These are phyloP conservation scores for Antrodiella citrinella DNA, from an alignment of 768 basidiomycete species.

Conservation along the genomic window DNA sequence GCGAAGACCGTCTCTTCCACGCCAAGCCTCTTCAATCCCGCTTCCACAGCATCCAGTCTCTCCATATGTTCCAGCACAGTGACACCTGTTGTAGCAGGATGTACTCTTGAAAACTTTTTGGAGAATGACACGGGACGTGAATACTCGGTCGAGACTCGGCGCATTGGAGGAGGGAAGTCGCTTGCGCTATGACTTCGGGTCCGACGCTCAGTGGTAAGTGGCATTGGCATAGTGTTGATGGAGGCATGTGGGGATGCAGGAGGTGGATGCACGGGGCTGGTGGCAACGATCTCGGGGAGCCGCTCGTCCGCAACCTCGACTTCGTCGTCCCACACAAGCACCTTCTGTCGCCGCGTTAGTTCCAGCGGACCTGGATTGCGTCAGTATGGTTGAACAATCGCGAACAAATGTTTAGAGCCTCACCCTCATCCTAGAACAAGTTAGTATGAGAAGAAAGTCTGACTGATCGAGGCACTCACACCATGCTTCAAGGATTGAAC, in stretches of 20 bases:
- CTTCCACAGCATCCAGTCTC: constrained; percentile 75
- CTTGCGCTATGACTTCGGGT: constrained; percentile 55
- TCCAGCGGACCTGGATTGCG: constrained; percentile 68
- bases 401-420: constrained; percentile 9
- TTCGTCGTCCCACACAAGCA: constrained; percentile 82
- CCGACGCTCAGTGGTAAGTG: constrained; percentile 38
- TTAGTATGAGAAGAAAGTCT: constrained; percentile 2
- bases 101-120: constrained; percentile 75
- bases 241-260: constrained; percentile 50
- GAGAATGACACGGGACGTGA: constrained; percentile 76
- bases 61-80: constrained; percentile 82
- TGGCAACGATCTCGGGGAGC: constrained; percentile 25
- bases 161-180: constrained; percentile 70
- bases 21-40: constrained; percentile 67
- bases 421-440: constrained; percentile 63
- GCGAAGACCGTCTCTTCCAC: constrained; percentile 43
- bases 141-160: constrained; percentile 53
- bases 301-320: constrained; percentile 60
- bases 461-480: constrained; percentile 33
- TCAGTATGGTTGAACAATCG: constrained; percentile 6
- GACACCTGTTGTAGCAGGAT: constrained; percentile 82
- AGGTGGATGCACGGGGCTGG: constrained; percentile 18
- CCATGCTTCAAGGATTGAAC: constrained; percentile 74
- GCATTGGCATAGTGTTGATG: constrained; percentile 54
- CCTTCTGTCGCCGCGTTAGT: constrained; percentile 73